Evolutionary conservation across 2,329 filamentous ascomycete species (phyloP), one percentile per base, ranked within the genome.

Genomic region (Microascus cirrosus): DNA sequence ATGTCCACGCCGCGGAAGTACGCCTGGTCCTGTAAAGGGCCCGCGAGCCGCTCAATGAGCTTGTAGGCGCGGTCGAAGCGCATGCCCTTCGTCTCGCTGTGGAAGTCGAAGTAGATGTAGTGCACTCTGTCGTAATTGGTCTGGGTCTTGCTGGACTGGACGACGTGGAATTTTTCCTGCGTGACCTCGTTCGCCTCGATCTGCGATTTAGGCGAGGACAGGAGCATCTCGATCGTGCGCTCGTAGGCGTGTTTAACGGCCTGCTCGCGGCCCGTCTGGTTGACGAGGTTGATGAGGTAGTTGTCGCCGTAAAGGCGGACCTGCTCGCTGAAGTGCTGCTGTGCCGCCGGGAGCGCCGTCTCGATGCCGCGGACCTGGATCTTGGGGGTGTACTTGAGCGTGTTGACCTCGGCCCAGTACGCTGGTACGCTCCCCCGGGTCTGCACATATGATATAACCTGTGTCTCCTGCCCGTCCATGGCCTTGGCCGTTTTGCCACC

Each of bases 71-170:
- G 89, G 70, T 99, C 87, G 89, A 94, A 96, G 67, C 89, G 85
- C 66, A 96, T 79, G 42, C 93, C 93, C 73, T 96, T 96, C 55
- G 95, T 99, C 74, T 99, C 94, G 67, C 87, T 91, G 75, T 99
- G 95, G 71, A 95, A 99, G 74, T 99, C 94, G 69, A 99, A 99
- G 76, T 97, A 99, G 65, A 97, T 75, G 71, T 99, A 99, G 74
- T 99, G 93, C 52, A 99, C 76, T 52, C 86, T 86, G 70, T 96
- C 92, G 70, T 88, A 89, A 62, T 85, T 77, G 61, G 54, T 76
- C 76, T 53, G 82, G 74, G 65, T 77, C 77, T 67, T 96, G 88
- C 61, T 96, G 83, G 55, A 48, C 55, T 57, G 45, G 20, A 57
- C 24, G 34, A 86, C 77, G 65, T 85, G 87, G 69, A 95, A 87